Percentiles rank a stretch among this genome's conserved stretches.
Evolutionary conservation across 1,284 basidiomycete genomes (phyloP).

Genomic region (Somion occarium): DNA sequence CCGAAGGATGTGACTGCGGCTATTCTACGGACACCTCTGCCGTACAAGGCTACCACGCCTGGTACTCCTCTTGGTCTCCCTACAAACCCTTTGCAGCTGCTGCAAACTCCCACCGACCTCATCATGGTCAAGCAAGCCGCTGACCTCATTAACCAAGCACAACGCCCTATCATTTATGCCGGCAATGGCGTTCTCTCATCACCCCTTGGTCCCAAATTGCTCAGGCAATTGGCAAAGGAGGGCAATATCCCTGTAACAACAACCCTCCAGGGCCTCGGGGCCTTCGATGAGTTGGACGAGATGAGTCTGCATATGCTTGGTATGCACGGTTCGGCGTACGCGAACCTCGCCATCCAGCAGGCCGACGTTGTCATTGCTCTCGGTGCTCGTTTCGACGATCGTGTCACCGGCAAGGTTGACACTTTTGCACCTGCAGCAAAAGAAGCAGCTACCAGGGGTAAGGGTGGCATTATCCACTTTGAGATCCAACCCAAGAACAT

Average conservation of each 20-base stretch:
- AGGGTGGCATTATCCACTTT: slow-evolving; percentile 98
- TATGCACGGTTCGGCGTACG: slow-evolving; percentile 98
- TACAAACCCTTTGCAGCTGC: slow-evolving; percentile 60
- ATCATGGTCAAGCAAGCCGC: slow-evolving; percentile 80
- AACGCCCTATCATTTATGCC: slow-evolving; percentile 91
- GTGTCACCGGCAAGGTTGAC: slow-evolving; percentile 91
- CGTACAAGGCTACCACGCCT: slow-evolving; percentile 85
- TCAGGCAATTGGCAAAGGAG: slow-evolving; percentile 76
- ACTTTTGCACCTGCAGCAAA: slow-evolving; percentile 89
- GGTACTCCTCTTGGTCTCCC: slow-evolving; percentile 78
- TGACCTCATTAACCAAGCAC: slow-evolving; percentile 85
- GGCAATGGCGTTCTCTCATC: slow-evolving; percentile 89
- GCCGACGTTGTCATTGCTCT: slow-evolving; percentile 98
- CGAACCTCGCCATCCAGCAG: slow-evolving; percentile 96
- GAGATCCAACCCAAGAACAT: slow-evolving; percentile 99
- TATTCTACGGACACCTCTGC: slow-evolving; percentile 83
- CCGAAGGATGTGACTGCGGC: slow-evolving; percentile 97
- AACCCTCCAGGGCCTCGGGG: slow-evolving; percentile 92
- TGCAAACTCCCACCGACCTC: slow-evolving; percentile 55
- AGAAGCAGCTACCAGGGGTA: slow-evolving; percentile 81
- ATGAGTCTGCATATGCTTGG: slow-evolving; percentile 96
- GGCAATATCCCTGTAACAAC: slow-evolving; percentile 98
- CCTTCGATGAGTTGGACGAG: slow-evolving; percentile 89
- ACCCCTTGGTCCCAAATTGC: slow-evolving; percentile 78
- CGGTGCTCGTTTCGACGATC: slow-evolving; percentile 95